phyloP scores from a whole-genome alignment of 148 eudicot species.

The Limonium bicolor region DNA sequence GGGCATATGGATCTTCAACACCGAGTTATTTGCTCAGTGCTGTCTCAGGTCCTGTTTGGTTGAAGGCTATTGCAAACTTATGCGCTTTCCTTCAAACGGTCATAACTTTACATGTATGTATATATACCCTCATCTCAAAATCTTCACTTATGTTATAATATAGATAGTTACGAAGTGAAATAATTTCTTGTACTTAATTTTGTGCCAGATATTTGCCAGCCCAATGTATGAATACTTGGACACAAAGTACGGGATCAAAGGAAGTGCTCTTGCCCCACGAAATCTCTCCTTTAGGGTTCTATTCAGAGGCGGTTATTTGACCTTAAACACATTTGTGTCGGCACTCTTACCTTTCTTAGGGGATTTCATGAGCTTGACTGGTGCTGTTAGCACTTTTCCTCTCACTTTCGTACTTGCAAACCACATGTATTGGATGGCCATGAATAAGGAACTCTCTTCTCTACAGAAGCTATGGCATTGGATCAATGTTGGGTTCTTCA shows the following conservation, averaged over 20 bases:
- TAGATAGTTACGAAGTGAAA: neutral
- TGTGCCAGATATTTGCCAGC: slow-evolving; percentile 76
- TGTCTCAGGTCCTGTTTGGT: slow-evolving; percentile 69
- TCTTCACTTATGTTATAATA: neutral
- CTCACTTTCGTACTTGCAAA: slow-evolving; percentile 85
- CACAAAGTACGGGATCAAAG: slow-evolving; percentile 59
- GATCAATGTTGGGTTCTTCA: slow-evolving; percentile 62
- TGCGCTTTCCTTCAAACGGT: slow-evolving; percentile 66
- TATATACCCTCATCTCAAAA: neutral
- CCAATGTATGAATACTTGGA: slow-evolving; percentile 96
- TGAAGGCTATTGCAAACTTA: slow-evolving; percentile 47
- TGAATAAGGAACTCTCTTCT: slow-evolving; percentile 26
- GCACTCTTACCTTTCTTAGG: slow-evolving; percentile 85
- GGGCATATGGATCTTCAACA: slow-evolving; percentile 73
- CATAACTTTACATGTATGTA: slow-evolving; percentile 67
- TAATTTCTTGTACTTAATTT: neutral
- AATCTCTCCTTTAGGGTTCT: slow-evolving; percentile 42
- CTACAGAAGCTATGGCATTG: slow-evolving; percentile 80
- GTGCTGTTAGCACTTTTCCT: slow-evolving; percentile 88
- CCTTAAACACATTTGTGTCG: slow-evolving; percentile 51
- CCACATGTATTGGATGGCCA: slow-evolving; percentile 84
- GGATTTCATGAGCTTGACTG: slow-evolving; percentile 93
- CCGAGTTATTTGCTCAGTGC: slow-evolving; percentile 49
- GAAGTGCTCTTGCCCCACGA: slow-evolving; percentile 36
- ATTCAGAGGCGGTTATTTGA: slow-evolving; percentile 74